Conservation (phyloP, 2,329 filamentous ascomycete species). For the Calonectria naviculata region DNA sequence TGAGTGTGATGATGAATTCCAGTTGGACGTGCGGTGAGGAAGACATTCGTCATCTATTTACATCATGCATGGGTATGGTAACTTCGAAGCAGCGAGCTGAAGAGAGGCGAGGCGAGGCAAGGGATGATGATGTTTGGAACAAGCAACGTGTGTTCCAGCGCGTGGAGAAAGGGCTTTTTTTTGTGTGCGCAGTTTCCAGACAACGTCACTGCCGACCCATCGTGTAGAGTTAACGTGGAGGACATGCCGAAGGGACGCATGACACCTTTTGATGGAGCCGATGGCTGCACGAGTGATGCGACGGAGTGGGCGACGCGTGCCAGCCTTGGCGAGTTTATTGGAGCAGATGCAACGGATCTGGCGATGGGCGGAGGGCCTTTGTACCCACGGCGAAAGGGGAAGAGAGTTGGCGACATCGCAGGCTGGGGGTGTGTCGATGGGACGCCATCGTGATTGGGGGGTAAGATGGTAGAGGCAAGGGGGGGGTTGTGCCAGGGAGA, state of each 20-base stretch:
- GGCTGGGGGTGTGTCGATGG: constrained; percentile 1
- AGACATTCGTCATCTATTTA: not conserved
- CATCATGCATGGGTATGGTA: not conserved
- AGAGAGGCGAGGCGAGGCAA: not conserved
- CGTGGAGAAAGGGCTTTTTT: constrained; percentile 3
- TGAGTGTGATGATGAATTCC: constrained; percentile 7
- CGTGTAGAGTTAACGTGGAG: constrained; percentile 9
- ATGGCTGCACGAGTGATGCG: constrained; percentile 29
- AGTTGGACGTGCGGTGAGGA: constrained; percentile 17
- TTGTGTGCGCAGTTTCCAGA: not conserved
- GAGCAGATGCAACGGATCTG: constrained; percentile 9
- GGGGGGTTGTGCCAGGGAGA: not conserved
- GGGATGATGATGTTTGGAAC: not conserved
- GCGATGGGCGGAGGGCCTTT: not conserved
- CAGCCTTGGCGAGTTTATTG: constrained; percentile 23
- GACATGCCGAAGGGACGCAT: constrained; percentile 33
- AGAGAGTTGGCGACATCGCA: constrained; percentile 7
- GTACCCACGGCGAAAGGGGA: not conserved
- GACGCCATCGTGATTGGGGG: constrained; percentile 11
- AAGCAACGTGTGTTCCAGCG: constrained; percentile 8
- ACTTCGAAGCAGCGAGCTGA: constrained; percentile 2
- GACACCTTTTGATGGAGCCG: constrained; percentile 29
- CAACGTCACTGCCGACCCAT: constrained; percentile 7
- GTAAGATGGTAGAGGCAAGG: not conserved
- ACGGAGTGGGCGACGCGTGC: constrained; percentile 29